Evolutionary conservation across 1,284 basidiomycete species (phyloP).

Genomic region (Irpex sp.): DNA sequence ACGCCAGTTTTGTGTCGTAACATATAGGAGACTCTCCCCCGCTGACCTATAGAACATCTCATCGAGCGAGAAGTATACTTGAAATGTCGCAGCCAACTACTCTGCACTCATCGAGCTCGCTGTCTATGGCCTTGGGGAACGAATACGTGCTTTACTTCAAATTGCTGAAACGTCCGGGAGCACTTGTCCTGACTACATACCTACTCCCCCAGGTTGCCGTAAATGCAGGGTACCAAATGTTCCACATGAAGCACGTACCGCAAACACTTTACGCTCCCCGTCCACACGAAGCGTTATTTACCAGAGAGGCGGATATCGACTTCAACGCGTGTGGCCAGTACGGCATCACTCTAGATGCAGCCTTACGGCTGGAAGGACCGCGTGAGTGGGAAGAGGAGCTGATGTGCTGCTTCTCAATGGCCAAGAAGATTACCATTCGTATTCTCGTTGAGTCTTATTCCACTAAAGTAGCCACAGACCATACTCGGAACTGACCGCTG

Average conservation of each 20-base stretch:
- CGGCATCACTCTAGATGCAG: neutral
- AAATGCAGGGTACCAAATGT: no score
- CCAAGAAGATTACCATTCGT: neutral
- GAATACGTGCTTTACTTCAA: no score
- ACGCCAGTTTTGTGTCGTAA: no score
- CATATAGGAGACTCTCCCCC: no score
- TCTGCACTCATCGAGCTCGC: neutral
- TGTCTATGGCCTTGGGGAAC: neutral
- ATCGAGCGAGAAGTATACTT: no score
- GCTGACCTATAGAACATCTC: no score
- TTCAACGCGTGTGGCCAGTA: neutral
- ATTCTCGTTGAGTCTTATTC: neutral
- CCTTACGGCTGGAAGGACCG: neutral
- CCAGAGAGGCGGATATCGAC: neutral
- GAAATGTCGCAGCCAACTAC: neutral
- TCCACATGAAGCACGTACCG: no score
- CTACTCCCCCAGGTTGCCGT: no score
- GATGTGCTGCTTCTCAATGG: neutral
- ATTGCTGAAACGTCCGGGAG: no score
- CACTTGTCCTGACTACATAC: no score
- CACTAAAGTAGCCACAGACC: neutral
- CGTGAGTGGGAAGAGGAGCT: neutral
- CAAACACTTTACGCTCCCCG: neutral
- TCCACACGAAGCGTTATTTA: neutral
- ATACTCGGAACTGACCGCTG: neutral